Percentiles rank a stretch among this genome's conserved stretches.
Conservation (phyloP, 495 filamentous ascomycete species). For the Penicillium fimorum region DNA sequence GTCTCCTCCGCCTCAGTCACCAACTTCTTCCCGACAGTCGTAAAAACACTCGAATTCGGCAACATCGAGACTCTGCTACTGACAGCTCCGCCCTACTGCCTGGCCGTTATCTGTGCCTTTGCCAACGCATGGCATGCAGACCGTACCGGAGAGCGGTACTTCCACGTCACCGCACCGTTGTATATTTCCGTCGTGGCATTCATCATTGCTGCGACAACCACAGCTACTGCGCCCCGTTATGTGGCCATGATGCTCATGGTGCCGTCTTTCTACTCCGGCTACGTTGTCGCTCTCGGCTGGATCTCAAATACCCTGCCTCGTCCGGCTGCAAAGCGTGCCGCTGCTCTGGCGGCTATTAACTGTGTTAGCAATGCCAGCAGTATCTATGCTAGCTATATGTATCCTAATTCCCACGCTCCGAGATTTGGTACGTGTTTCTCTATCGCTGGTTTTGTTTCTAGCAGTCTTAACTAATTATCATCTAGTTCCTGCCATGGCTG, state of each 20-base stretch:
- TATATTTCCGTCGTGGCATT: constrained; percentile 68
- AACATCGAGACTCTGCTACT: constrained; percentile 71
- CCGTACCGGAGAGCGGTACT: constrained; percentile 73
- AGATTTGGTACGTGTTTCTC: constrained; percentile 37
- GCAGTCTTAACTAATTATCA: neutral
- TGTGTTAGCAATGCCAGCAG: constrained; percentile 69
- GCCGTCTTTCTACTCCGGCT: constrained; percentile 52
- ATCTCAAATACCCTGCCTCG: constrained; percentile 77
- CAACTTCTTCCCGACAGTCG: constrained; percentile 90
- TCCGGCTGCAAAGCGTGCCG: constrained; percentile 82
- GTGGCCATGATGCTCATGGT: constrained; percentile 85
- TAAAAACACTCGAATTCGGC: constrained; percentile 66
- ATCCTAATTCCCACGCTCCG: constrained; percentile 43
- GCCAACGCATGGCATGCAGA: constrained; percentile 78
- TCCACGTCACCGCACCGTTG: constrained; percentile 69
- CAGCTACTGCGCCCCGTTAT: constrained; percentile 63
- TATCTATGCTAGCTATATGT: constrained; percentile 77
- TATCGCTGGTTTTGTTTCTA: neutral
- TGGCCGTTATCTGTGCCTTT: constrained; percentile 69
- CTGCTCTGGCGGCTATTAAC: constrained; percentile 78
- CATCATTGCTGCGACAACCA: constrained; percentile 72
- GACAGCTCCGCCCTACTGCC: constrained; percentile 72
- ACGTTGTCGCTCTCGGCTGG: constrained; percentile 74
- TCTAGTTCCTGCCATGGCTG: constrained; percentile 64
- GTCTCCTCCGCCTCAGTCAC: constrained; percentile 70